Conservation (phyloP, 2,329 filamentous ascomycete species). For the Aquanectria penicillioides region DNA sequence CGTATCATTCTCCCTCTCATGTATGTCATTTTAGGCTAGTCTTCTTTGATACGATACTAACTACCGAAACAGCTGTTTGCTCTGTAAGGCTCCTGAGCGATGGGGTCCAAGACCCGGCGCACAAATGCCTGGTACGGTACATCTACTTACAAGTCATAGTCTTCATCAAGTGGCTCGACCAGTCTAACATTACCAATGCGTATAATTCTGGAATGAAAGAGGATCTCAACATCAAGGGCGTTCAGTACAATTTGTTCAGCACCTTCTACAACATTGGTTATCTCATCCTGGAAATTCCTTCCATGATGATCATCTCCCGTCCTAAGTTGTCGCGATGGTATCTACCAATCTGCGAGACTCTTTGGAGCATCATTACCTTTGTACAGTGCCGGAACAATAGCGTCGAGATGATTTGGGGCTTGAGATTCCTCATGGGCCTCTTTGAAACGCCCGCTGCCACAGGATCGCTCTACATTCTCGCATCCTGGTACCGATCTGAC, state of each 20-base stretch:
- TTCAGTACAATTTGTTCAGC: slow-evolving; percentile 42
- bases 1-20: slow-evolving; percentile 43
- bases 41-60: not conserved
- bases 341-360: slow-evolving; percentile 21
- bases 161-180: slow-evolving; percentile 48
- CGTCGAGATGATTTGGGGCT: slow-evolving; percentile 23
- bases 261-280: slow-evolving; percentile 45
- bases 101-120: too few relatives aligned
- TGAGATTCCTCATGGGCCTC: slow-evolving; percentile 32
- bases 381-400: slow-evolving; percentile 14
- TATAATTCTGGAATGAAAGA: slow-evolving; percentile 54
- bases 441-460: slow-evolving; percentile 32
- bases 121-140: too few relatives aligned
- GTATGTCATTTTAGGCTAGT: slow-evolving; percentile 21
- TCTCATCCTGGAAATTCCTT: slow-evolving; percentile 37
- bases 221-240: slow-evolving; percentile 45
- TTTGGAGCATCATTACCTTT: slow-evolving; percentile 29
- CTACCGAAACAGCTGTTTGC: slow-evolving; percentile 11
- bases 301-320: slow-evolving; percentile 40
- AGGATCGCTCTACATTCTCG: slow-evolving; percentile 43
- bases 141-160: too few relatives aligned
- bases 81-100: slow-evolving; percentile 15
- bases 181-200: slow-evolving; percentile 47
- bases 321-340: slow-evolving; percentile 20
- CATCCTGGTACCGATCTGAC: slow-evolving; percentile 47